Evolutionary conservation across 2,329 filamentous ascomycete genomes (phyloP).

Genomic region (Diaporthe aspalathi): DNA sequence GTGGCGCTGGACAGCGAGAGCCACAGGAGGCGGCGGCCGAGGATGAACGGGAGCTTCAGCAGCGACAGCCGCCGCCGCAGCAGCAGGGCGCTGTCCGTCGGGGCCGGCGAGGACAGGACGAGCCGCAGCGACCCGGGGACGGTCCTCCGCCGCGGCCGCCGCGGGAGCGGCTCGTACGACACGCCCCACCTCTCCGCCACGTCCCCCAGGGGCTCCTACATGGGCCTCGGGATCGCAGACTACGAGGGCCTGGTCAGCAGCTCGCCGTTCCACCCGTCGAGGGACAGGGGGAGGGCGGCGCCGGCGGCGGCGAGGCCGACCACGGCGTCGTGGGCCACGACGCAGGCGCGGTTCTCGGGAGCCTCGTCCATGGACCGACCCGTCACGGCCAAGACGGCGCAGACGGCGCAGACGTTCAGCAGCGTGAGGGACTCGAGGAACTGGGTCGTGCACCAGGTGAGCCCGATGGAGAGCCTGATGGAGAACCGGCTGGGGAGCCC

Average conservation of each 20-base stretch:
- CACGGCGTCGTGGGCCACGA: conserved; percentile 40
- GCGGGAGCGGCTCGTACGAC: neutral
- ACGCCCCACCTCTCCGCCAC: neutral
- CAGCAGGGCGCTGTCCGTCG: conserved; percentile 7
- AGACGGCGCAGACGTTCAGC: conserved; percentile 11
- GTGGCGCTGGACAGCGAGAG: conserved; percentile 32
- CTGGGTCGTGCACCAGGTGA: conserved; percentile 17
- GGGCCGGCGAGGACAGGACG: neutral
- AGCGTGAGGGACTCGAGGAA: conserved; percentile 6
- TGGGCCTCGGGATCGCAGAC: conserved; percentile 45
- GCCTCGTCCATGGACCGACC: conserved; percentile 3
- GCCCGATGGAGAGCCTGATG: conserved; percentile 21
- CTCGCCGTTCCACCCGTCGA: conserved; percentile 54
- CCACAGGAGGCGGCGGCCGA: conserved; percentile 23
- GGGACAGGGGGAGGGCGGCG: neutral
- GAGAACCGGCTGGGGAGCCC: conserved; percentile 19
- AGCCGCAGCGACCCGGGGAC: conserved; percentile 9
- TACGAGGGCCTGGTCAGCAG: conserved; percentile 51
- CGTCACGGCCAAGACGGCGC: conserved; percentile 28
- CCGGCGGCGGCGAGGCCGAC: conserved; percentile 22
- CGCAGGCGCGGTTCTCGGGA: conserved; percentile 11
- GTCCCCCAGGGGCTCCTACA: conserved; percentile 36
- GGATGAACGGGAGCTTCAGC: conserved; percentile 26
- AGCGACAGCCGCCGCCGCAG: conserved; percentile 26
- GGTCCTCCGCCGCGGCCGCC: neutral